Base-by-base conservation (phyloP, 2,329 filamentous ascomycete genomes). In the Cephalotrichum gorgonifer region DNA sequence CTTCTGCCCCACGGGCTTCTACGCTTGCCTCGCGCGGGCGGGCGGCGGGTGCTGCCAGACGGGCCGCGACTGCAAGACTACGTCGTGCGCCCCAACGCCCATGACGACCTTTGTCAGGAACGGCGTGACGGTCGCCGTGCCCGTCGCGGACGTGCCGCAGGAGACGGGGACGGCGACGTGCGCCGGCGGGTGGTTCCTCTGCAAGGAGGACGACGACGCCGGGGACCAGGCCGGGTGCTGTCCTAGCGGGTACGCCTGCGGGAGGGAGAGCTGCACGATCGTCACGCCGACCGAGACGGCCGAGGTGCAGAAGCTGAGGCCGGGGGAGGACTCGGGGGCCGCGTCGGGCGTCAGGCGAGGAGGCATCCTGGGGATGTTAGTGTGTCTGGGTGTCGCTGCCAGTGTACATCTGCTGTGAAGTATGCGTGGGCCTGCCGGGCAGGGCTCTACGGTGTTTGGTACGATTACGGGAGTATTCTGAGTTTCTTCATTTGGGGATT, bases 11-110 rank as follows among this genome's bases (percentile, higher is more conserved):
- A 90, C 84, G 0, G 90, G 90, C 2, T 97, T 90, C 71, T 97
- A 97, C 64, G 84, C 88, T 46, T 97, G 91, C 65, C 79, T 83
- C 2, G 91, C 91, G 2, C 81, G 82, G 52, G 88, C 90, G 51
- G 88, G 86, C 14, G 88, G 88, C 20, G 78, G 78, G 2, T 97
- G 91, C 69, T 97, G 91, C 67, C 85, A 86, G 50, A 89, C 88
- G 0, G 90, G 88, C 2, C 80, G 90, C 20, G 78, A 95, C 66
- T 97, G 91, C 66, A 79, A 85, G 52, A 85, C 82, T 0, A 86
- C 85, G 0, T 86, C 84, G 6, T 97, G 91, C 58, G 86, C 87
- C 0, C 66, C 78, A 0, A 68, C 73, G 0, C 58, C 73, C 0
- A 63, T 65, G 2, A 85, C 81, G 0, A 85, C 82, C 1, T 78